Percentiles rank a stretch among this genome's conserved stretches.
phyloP scores from a whole-genome alignment of 2,329 filamentous ascomycete species.

The Colletotrichum sp. region DNA sequence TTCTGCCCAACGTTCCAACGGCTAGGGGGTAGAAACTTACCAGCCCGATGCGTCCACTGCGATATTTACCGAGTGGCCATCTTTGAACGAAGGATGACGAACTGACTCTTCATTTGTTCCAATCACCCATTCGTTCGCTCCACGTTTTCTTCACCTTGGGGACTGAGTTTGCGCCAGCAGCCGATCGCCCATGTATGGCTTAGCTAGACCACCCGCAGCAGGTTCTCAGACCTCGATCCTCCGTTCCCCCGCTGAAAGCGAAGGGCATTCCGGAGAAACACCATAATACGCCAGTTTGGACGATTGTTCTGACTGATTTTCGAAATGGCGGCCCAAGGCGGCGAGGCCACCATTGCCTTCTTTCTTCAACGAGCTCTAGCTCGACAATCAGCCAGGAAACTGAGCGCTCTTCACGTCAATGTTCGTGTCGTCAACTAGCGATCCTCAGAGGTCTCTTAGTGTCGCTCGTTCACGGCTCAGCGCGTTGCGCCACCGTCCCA shows the following conservation, averaged over 20 bases:
- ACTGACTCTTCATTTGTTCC: neutral
- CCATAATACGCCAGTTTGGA: neutral
- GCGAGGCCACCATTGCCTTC: neutral
- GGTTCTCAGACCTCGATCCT: neutral
- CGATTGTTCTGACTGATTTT: neutral
- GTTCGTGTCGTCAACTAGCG: neutral
- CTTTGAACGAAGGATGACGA: neutral
- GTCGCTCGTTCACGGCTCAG: neutral
- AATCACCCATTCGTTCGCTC: neutral
- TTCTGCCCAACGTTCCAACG: too few species aligned
- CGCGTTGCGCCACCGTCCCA: accelerated
- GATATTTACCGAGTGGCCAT: neutral
- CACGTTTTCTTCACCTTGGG: neutral
- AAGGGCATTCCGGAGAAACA: neutral
- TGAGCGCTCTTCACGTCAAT: neutral
- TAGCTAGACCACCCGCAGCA: neutral
- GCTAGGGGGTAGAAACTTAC: too few species aligned
- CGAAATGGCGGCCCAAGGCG: neutral
- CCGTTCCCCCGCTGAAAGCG: neutral
- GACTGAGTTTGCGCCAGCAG: neutral
- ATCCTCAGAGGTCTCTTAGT: neutral
- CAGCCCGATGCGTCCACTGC: too few species aligned
- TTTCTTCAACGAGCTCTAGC: neutral
- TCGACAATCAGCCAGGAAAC: neutral
- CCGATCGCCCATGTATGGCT: neutral